Conservation (phyloP, 768 basidiomycete species). For the Butyriboletus loyo region DNA sequence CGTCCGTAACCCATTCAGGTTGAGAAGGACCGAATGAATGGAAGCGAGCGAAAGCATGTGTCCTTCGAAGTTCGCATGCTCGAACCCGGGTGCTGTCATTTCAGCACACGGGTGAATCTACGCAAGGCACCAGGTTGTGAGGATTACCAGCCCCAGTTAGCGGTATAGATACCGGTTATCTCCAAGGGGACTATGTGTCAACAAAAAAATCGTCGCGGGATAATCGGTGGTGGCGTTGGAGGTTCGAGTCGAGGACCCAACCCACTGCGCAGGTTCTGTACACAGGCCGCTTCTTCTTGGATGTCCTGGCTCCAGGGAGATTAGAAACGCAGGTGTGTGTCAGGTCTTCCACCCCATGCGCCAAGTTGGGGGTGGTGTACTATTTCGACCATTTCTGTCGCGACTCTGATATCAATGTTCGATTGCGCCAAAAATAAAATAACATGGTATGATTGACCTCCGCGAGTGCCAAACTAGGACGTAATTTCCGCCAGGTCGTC, state of each 20-base stretch:
- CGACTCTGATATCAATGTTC: not conserved
- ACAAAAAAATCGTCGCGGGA: slow-evolving; percentile 4
- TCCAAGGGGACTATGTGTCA: not conserved
- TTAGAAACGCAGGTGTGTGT: not conserved
- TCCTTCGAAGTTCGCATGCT: slow-evolving; percentile 8
- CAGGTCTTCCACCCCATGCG: not conserved
- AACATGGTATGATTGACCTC: not conserved
- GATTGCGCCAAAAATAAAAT: not conserved
- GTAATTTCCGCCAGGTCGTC: slow-evolving; percentile 3
- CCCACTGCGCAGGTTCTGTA: not conserved
- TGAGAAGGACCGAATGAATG: not conserved
- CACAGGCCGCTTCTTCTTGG: not conserved
- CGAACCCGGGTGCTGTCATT: slow-evolving; percentile 1
- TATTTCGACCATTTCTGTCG: not conserved
- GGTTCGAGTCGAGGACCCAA: not conserved
- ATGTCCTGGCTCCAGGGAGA: not conserved
- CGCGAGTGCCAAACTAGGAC: not conserved
- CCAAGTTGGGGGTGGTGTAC: not conserved
- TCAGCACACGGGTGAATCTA: not conserved
- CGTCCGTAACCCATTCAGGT: not conserved
- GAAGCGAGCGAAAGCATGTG: not conserved
- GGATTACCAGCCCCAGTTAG: slow-evolving; percentile 6
- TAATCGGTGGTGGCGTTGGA: not conserved
- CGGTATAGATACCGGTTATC: slow-evolving; percentile 15
- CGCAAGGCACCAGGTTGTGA: slow-evolving; percentile 5